Percentiles rank a stretch among this genome's conserved stretches.
Evolutionary conservation across 495 filamentous ascomycete species (phyloP).

Genomic region (Neurospora sp.): DNA sequence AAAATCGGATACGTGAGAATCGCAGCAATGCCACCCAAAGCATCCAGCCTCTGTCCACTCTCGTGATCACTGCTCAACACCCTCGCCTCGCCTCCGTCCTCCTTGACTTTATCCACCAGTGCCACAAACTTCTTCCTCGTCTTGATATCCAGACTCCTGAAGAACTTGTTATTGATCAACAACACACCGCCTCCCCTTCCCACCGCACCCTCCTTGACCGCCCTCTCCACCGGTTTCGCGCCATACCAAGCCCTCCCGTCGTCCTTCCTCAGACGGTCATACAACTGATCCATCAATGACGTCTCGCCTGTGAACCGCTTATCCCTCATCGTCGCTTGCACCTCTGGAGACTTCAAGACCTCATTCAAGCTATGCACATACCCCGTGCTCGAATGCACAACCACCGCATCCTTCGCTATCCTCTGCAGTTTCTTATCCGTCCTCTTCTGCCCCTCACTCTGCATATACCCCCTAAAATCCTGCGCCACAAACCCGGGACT

Average conservation of each 20-base stretch:
- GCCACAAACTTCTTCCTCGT: constrained; percentile 73
- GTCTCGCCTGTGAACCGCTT: constrained; percentile 84
- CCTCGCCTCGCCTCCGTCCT: constrained; percentile 77
- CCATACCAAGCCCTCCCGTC: constrained; percentile 92
- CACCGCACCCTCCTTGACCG: constrained; percentile 81
- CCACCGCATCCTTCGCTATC: constrained; percentile 53
- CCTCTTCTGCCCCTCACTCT: constrained; percentile 56
- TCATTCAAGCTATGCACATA: constrained; percentile 81
- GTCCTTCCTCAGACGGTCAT: constrained; percentile 68
- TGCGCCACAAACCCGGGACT: constrained; percentile 81
- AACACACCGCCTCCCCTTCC: constrained; percentile 76
- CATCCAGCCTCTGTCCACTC: constrained; percentile 80
- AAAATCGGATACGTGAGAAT: constrained; percentile 81
- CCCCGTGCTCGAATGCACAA: constrained; percentile 76
- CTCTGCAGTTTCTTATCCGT: constrained; percentile 50
- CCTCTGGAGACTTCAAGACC: constrained; percentile 68
- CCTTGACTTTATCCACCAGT: constrained; percentile 85
- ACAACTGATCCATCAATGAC: constrained; percentile 76
- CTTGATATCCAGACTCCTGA: constrained; percentile 72
- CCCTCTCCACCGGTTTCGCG: constrained; percentile 70
- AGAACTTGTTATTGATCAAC: constrained; percentile 75
- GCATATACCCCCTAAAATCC: constrained; percentile 72
- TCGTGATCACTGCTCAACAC: constrained; percentile 89
- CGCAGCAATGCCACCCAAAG: constrained; percentile 77
- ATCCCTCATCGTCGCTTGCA: constrained; percentile 64